Percentiles rank a stretch among this genome's conserved stretches.
These are phyloP conservation scores for Ilyonectria robusta DNA, from an alignment of 2,329 filamentous ascomycete species.

Conservation along the genomic window DNA sequence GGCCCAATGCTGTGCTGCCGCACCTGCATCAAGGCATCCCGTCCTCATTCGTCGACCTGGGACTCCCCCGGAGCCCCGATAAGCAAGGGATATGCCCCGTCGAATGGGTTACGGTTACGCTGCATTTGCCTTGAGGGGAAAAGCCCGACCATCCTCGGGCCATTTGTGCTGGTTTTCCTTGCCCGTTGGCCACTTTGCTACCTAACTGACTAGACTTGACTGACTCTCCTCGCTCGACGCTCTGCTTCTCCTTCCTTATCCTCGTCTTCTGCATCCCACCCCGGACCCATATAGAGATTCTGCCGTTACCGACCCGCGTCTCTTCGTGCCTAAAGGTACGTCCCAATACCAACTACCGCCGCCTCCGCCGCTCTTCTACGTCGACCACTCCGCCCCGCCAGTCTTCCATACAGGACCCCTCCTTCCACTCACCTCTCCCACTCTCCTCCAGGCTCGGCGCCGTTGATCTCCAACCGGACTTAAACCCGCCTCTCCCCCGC, in stretches of 20 bases:
- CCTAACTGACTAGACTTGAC: not conserved
- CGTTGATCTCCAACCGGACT: slow-evolving; percentile 7
- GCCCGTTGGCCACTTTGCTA: not conserved
- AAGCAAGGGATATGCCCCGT: slow-evolving; percentile 32
- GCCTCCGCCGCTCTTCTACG: not conserved
- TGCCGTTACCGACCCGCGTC: slow-evolving; percentile 3
- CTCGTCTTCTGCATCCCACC: not conserved
- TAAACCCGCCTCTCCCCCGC: not conserved
- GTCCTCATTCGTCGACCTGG: slow-evolving; percentile 35
- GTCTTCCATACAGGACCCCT: not conserved
- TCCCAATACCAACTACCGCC: not conserved
- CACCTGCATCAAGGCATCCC: slow-evolving; percentile 35
- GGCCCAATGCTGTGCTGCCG: slow-evolving; percentile 27
- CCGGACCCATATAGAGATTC: not conserved
- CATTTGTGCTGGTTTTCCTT: not conserved
- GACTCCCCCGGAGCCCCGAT: slow-evolving; percentile 29
- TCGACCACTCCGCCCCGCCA: not conserved
- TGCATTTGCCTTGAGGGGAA: slow-evolving; percentile 22
- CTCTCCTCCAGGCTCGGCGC: not conserved
- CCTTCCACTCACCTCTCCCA: not conserved
- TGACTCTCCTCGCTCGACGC: not conserved
- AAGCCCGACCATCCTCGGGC: not conserved
- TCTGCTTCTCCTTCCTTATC: not conserved
- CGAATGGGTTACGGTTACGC: slow-evolving; percentile 23
- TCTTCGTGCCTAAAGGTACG: no score